Evolutionary conservation across 139 green algal species (phyloP).

Genomic region (Picochlorum sp.): DNA sequence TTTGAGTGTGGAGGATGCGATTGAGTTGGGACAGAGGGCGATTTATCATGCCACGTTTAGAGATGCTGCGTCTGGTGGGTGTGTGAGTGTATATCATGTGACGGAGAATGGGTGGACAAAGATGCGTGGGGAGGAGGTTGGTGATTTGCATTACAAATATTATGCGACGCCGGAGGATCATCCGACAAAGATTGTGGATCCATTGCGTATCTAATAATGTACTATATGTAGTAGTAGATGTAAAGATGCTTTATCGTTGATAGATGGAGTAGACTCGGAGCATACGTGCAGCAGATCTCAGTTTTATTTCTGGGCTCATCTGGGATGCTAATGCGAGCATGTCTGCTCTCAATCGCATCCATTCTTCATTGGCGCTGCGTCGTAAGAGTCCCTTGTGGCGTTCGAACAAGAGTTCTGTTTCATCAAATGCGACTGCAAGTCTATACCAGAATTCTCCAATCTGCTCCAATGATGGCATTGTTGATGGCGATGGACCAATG

Average conservation of each 20-base stretch:
- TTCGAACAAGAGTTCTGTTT: constrained; percentile 43
- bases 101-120: constrained; percentile 94
- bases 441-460: constrained; percentile 30
- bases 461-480: constrained; percentile 4
- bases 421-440: constrained; percentile 20
- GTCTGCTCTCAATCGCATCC: constrained; percentile 43
- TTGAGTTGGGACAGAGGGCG: constrained; percentile 82
- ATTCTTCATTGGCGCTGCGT: constrained; percentile 37
- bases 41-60: constrained; percentile 99
- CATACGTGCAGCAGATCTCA: constrained; percentile 45
- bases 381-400: constrained; percentile 26
- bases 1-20: constrained; percentile 82
- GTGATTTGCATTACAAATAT: constrained; percentile 85
- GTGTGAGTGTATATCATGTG: constrained; percentile 96
- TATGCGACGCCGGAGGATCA: constrained; percentile 28
- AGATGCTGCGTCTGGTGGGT: constrained; percentile 92
- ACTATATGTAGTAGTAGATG: neutral
- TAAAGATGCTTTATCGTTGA: constrained; percentile 21
- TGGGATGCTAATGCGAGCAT: constrained; percentile 35
- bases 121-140: constrained; percentile 90
- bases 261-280: constrained; percentile 53
- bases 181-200: constrained; percentile 23
- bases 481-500: neutral
- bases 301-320: constrained; percentile 20
- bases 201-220: constrained; percentile 1